phyloP scores from a whole-genome alignment of 73 alveolate species.

The Tetrahymena elliotti region DNA sequence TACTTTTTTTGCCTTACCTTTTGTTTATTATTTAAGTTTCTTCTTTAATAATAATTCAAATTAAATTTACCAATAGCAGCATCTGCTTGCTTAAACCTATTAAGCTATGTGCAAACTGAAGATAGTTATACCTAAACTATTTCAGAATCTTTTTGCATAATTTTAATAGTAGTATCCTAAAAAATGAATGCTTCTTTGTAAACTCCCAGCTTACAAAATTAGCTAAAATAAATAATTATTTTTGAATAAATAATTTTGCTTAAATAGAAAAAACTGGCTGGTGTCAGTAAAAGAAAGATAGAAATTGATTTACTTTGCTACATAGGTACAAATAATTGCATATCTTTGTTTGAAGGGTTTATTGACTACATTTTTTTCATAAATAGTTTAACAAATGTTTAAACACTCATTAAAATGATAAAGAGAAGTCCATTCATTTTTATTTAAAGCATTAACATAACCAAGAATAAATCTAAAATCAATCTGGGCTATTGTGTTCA shows the following conservation, averaged over 20 bases:
- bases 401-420: not conserved
- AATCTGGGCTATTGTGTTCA: not conserved
- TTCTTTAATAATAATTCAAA: not conserved
- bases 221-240: not conserved
- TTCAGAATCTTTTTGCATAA: not conserved
- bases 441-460: not conserved
- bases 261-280: not conserved
- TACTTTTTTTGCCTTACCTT: not conserved
- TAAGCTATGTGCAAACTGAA: not conserved
- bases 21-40: not conserved
- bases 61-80: not conserved
- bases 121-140: not conserved
- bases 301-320: not conserved
- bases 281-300: not conserved
- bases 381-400: not conserved
- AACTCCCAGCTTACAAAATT: not conserved
- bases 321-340: not conserved
- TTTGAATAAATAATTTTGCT: not conserved
- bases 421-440: not conserved
- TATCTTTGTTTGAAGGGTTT: not conserved
- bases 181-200: not conserved
- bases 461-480: not conserved
- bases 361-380: not conserved
- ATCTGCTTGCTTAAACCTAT: not conserved
- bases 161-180: not conserved